phyloP scores from a whole-genome alignment of 495 filamentous ascomycete genomes.

The Trichocladium antarcticum region DNA sequence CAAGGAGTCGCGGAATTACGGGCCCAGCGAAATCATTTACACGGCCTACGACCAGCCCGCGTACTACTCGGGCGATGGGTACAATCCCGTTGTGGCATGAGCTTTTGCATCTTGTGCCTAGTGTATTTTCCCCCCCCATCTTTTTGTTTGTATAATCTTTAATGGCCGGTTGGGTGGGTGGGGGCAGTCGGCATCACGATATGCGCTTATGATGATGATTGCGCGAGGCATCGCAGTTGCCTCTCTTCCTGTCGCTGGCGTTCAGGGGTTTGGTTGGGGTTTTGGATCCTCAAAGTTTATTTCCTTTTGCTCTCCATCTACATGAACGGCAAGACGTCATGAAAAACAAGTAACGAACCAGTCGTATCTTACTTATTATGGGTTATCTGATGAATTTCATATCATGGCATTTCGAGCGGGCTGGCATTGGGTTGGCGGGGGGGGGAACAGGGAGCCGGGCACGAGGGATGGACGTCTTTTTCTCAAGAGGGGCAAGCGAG shows the following conservation, averaged over 20 bases:
- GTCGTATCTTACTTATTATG: constrained; percentile 13
- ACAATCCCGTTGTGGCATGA: background rate
- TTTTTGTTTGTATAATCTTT: constrained; percentile 11
- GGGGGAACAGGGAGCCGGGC: no score
- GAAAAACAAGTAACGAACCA: constrained; percentile 26
- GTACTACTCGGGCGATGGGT: background rate
- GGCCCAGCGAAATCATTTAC: constrained; percentile 15
- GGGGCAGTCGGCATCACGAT: background rate
- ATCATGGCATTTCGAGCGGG: constrained; percentile 9
- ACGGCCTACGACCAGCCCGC: constrained; percentile 8
- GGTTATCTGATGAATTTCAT: background rate
- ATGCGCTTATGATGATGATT: background rate
- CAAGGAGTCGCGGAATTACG: constrained; percentile 15
- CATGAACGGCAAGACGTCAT: constrained; percentile 16
- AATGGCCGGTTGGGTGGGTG: constrained; percentile 7
- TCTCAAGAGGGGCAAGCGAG: no score
- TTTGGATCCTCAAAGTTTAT: constrained; percentile 8
- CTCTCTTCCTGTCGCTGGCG: constrained; percentile 5
- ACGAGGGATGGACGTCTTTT: no score
- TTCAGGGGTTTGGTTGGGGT: constrained; percentile 5
- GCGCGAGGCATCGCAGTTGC: background rate
- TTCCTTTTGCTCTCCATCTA: background rate
- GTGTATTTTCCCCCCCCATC: constrained; percentile 6
- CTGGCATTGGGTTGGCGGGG: background rate
- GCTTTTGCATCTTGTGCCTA: background rate